phyloP scores from a whole-genome alignment of 208 protist genomes.

The Trypanosoma congolense region DNA sequence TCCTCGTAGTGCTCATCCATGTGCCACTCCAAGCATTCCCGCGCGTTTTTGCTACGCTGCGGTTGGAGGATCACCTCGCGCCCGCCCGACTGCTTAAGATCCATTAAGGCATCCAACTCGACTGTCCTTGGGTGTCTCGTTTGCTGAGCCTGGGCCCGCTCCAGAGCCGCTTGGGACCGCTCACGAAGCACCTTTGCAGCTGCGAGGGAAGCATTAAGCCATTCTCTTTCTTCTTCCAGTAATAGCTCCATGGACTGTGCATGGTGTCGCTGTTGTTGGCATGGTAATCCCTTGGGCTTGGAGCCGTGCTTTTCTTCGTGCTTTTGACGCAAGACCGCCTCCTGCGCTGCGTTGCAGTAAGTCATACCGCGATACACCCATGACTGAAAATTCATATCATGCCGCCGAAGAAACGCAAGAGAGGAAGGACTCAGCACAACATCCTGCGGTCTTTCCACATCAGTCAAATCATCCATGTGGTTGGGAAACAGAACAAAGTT shows the following conservation, averaged over 20 bases:
- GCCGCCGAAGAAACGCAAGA: conserved; percentile 57
- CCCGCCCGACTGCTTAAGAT: conserved; percentile 24
- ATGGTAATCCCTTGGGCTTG: background rate
- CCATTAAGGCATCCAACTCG: conserved; percentile 15
- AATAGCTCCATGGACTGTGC: conserved; percentile 19
- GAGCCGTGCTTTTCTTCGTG: conserved; percentile 19
- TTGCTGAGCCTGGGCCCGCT: conserved; percentile 10
- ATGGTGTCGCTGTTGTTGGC: conserved; percentile 1
- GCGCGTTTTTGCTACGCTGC: conserved; percentile 33
- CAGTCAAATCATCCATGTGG: conserved; percentile 33
- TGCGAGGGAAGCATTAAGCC: conserved; percentile 28
- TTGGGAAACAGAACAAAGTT: conserved; percentile 77
- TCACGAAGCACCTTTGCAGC: conserved; percentile 26
- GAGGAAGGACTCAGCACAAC: conserved; percentile 57
- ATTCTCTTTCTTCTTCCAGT: conserved; percentile 45
- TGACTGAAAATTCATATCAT: conserved; percentile 78
- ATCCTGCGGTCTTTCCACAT: conserved; percentile 25
- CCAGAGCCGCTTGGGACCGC: conserved; percentile 24
- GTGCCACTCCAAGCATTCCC: conserved; percentile 31
- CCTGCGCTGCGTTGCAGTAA: conserved; percentile 36
- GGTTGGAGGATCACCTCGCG: conserved; percentile 38
- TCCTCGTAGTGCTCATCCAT: conserved; percentile 19
- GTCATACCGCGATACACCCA: conserved; percentile 70
- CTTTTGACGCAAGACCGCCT: conserved; percentile 27
- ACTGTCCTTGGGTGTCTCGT: background rate